Conservation (phyloP, 1,139 yeast genomes). For the Sugiyamaella xylanicola region DNA sequence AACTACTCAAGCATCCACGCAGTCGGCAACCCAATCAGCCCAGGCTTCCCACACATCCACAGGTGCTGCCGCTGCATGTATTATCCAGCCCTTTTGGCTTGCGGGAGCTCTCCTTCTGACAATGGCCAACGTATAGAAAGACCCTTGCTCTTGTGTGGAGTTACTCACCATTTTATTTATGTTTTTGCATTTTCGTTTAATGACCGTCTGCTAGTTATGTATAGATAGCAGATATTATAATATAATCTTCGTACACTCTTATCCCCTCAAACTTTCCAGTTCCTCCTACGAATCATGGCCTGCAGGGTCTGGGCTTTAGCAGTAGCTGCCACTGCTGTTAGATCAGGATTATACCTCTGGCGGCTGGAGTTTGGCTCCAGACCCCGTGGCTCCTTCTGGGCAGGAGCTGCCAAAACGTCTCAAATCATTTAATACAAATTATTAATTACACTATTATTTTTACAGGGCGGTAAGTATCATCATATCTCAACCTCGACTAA, state of each 20-base stretch:
- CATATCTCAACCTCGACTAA: constrained; percentile 15
- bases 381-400: too few relatives aligned
- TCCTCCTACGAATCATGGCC: too few relatives aligned
- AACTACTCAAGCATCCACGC: not conserved
- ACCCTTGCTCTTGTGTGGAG: not conserved
- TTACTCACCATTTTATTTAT: constrained; percentile 2
- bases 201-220: constrained; percentile 15
- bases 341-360: too few relatives aligned
- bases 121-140: constrained; percentile 5
- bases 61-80: constrained; percentile 2
- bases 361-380: too few relatives aligned
- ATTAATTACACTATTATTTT: constrained; percentile 4
- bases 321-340: too few relatives aligned
- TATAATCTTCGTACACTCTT: not conserved
- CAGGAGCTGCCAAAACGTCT: too few relatives aligned
- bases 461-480: too few relatives aligned
- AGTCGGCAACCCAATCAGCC: constrained; percentile 1
- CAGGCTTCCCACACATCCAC: not conserved
- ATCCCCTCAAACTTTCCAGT: too few relatives aligned
- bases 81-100: constrained; percentile 3
- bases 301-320: too few relatives aligned
- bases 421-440: too few relatives aligned
- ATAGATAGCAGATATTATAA: not conserved
- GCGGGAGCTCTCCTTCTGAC: constrained; percentile 2
- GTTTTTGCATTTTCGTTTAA: constrained; percentile 7